phyloP scores from a whole-genome alignment of 1,284 basidiomycete species.

The Thecaphora thlaspeos region DNA sequence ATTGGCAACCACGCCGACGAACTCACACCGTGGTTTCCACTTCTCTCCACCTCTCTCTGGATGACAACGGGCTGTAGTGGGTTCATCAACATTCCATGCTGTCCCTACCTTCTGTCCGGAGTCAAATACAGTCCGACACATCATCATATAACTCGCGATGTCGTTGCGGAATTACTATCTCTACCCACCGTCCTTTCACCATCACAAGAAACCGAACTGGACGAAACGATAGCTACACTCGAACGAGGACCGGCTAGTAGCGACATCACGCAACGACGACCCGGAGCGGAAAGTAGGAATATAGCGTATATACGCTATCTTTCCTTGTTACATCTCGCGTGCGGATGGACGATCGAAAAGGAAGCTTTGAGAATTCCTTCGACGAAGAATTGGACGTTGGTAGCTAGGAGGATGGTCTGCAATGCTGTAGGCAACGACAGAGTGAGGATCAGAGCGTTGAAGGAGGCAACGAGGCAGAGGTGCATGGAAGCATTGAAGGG shows the following conservation, averaged over 20 bases:
- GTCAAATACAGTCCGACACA: slow-evolving; percentile 18
- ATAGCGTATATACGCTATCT: slow-evolving; percentile 57
- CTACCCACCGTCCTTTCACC: too few relatives aligned
- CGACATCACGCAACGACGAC: too few relatives aligned
- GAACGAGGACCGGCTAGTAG: too few relatives aligned
- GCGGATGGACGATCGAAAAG: slow-evolving; percentile 82
- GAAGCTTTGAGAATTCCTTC: slow-evolving; percentile 85
- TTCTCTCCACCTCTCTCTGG: slow-evolving; percentile 44
- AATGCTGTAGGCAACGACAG: neutral
- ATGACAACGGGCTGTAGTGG: slow-evolving; percentile 70
- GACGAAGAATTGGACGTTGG: slow-evolving; percentile 86
- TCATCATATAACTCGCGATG: slow-evolving; percentile 7
- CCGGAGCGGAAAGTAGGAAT: slow-evolving; percentile 54
- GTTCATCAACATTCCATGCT: slow-evolving; percentile 89
- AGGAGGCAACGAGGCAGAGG: too few relatives aligned
- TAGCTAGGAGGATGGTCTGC: slow-evolving; percentile 59
- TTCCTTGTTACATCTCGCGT: slow-evolving; percentile 59
- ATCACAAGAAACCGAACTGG: too few relatives aligned
- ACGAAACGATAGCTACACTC: too few relatives aligned
- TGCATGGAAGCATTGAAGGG: too few relatives aligned
- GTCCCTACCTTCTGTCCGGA: slow-evolving; percentile 62
- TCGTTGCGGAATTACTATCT: too few relatives aligned
- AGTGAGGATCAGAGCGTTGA: too few relatives aligned
- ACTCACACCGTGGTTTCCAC: slow-evolving; percentile 66
- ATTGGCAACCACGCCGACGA: slow-evolving; percentile 97